Evolutionary conservation across 805 yeast species (phyloP).

Genomic region (Yarrowia sp.): DNA sequence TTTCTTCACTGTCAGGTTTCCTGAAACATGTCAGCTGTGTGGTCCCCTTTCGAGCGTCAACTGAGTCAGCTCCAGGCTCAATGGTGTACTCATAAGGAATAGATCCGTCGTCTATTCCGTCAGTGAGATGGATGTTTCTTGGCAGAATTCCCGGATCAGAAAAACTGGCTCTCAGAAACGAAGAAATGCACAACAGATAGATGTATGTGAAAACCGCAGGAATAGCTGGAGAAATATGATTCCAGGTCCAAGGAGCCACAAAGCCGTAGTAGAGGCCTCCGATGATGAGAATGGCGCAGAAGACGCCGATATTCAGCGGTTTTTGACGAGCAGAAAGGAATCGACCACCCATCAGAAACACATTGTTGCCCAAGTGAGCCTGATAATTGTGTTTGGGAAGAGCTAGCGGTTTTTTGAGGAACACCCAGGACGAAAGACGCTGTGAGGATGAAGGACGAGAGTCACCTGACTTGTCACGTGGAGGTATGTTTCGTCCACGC

Average conservation of each 20-base stretch:
- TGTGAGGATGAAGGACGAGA: neutral
- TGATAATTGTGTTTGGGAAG: conserved; percentile 17
- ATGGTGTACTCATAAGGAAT: conserved; percentile 66
- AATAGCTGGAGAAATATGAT: conserved; percentile 59
- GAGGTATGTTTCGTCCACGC: neutral
- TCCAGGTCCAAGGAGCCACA: conserved; percentile 62
- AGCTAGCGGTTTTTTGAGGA: neutral
- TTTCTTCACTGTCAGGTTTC: neutral
- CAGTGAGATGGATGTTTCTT: conserved; percentile 65
- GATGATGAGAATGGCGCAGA: conserved; percentile 53
- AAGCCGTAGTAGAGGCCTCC: conserved; percentile 62
- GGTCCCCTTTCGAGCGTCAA: neutral
- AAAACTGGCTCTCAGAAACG: conserved; percentile 62
- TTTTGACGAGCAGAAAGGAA: conserved; percentile 54
- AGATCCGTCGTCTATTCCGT: conserved; percentile 46
- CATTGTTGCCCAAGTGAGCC: conserved; percentile 21
- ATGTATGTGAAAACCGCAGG: conserved; percentile 65
- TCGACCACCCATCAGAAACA: conserved; percentile 73
- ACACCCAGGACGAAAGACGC: neutral
- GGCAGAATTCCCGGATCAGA: conserved; percentile 77
- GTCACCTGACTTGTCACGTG: conserved; percentile 3
- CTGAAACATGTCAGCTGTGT: neutral
- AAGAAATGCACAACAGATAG: conserved; percentile 59
- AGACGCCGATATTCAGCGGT: conserved; percentile 54
- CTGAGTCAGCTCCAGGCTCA: conserved; percentile 58